These are phyloP conservation scores for Phytophthora constricta DNA, from an alignment of 352 stramenopile species.

Conservation along the genomic window DNA sequence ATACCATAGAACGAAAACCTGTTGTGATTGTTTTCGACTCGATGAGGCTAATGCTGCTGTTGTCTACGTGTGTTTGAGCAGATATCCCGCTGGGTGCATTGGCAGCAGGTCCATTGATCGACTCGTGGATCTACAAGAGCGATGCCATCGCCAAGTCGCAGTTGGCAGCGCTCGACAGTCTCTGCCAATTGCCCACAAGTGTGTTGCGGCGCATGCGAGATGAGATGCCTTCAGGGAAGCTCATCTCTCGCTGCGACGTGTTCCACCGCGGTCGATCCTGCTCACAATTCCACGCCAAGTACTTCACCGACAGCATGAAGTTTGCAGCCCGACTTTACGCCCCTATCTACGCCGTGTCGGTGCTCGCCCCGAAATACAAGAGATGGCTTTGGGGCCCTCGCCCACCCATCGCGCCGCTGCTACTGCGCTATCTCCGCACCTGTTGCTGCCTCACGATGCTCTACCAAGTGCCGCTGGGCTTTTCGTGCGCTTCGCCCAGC, in stretches of 20 bases:
- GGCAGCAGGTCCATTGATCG: slow-evolving; percentile 54
- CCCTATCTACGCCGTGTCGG: slow-evolving; percentile 69
- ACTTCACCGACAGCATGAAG: slow-evolving; percentile 48
- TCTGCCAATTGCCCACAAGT: slow-evolving; percentile 42
- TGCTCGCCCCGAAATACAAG: slow-evolving; percentile 63
- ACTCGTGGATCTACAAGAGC: slow-evolving; percentile 69
- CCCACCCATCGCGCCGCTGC: slow-evolving; percentile 40
- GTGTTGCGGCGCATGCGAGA: slow-evolving; percentile 60
- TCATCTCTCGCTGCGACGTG: slow-evolving; percentile 62
- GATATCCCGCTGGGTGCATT: slow-evolving; percentile 50
- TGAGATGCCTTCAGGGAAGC: slow-evolving; percentile 48
- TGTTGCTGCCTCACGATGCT: slow-evolving; percentile 63
- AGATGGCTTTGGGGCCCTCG: slow-evolving; percentile 65
- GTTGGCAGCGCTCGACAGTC: slow-evolving; percentile 55
- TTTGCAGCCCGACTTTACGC: slow-evolving; percentile 59
- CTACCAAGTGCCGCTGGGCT: slow-evolving; percentile 61
- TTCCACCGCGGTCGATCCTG: slow-evolving; percentile 60
- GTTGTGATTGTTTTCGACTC: neutral
- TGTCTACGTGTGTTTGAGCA: slow-evolving; percentile 21
- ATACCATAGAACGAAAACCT: too few species aligned
- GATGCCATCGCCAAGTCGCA: slow-evolving; percentile 57
- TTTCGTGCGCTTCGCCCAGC: slow-evolving; percentile 57
- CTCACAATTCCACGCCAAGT: slow-evolving; percentile 49
- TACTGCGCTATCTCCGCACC: slow-evolving; percentile 62
- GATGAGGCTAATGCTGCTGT: neutral